Evolutionary conservation across 371 early-diverging fungal species (phyloP).

Genomic region (Mucor piriformis): DNA sequence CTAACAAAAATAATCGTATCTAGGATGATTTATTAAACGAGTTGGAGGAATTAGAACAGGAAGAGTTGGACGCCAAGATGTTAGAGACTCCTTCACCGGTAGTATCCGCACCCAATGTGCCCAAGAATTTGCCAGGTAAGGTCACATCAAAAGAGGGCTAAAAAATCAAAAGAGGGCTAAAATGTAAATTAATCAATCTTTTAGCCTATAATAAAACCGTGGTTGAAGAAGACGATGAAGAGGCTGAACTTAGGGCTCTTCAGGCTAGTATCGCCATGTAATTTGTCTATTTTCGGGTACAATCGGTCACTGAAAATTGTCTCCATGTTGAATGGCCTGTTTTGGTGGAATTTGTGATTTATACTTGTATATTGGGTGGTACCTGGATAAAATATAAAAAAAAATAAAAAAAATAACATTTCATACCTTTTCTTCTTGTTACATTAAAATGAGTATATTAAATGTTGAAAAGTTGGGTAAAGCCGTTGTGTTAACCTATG

Average conservation of each 20-base stretch:
- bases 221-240: conserved; percentile 74
- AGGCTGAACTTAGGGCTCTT: conserved; percentile 83
- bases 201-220: conserved; percentile 32
- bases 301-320: not conserved
- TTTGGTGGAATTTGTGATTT: conserved; percentile 7
- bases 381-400: not conserved
- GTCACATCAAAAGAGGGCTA: not conserved
- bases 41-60: conserved; percentile 93
- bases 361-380: conserved; percentile 1
- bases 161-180: not conserved
- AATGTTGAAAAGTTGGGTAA: conserved; percentile 9
- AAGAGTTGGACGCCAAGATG: conserved; percentile 87
- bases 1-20: not conserved
- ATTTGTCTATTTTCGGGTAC: not conserved
- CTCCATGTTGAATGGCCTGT: conserved; percentile 1
- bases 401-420: not conserved
- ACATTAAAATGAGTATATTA: not conserved
- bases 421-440: not conserved
- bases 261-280: conserved; percentile 76
- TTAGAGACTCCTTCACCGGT: conserved; percentile 76
- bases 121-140: conserved; percentile 69
- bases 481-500: not conserved
- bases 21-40: conserved; percentile 90
- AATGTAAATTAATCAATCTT: not conserved
- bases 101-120: conserved; percentile 63